Evolutionary conservation across 83 land plant species (phyloP), one percentile per base, ranked within the genome.

Genomic region (Picea abies): DNA sequence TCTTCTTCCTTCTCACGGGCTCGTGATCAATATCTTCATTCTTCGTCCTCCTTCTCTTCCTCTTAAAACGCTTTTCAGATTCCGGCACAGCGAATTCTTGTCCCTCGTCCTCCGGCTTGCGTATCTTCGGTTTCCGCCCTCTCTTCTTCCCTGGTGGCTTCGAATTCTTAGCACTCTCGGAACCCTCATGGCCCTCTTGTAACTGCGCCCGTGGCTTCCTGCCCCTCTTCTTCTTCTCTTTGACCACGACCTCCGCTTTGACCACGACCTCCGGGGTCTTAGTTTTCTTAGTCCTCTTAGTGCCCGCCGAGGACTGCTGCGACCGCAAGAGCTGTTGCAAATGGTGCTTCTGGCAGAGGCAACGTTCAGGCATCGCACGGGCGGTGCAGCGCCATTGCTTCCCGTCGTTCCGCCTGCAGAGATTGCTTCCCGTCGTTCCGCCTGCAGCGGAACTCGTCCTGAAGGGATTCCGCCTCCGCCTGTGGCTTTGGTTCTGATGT

Each of bases 341-440:
- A 39, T 41, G 44, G 52, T 81, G 83, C 58, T 81, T 81, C 60
- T 81, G 60, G 17, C 83, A 81, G 10, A 70, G 49, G 47, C 72
- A 69, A 19, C 60, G 71, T 29, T 20, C 83, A 5, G 26, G 39
- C 58, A 66, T 29, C 1, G 62, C 83, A 67, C 83, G 83, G 5
- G 63, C 83, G 23, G 14, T 15, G 26, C 83, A 81, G 11, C 83
- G 41, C 83, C 83, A n/a, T n/a, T n/a, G n/a, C n/a, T n/a, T n/a
- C n/a, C n/a, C n/a, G n/a, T n/a, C n/a, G n/a, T n/a, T n/a, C n/a
- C n/a, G n/a, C n/a, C n/a, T n/a, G n/a, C n/a, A n/a, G n/a, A n/a
- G n/a, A 81, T 81, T 81, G 83, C 70, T 81, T 81, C 22, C 83
- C 83, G 70, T 81, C 83, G 5, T 78, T 69, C 15, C 83, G 83